phyloP scores from a whole-genome alignment of 164 flowering plant genomes.

The Cinnamomum micranthum region DNA sequence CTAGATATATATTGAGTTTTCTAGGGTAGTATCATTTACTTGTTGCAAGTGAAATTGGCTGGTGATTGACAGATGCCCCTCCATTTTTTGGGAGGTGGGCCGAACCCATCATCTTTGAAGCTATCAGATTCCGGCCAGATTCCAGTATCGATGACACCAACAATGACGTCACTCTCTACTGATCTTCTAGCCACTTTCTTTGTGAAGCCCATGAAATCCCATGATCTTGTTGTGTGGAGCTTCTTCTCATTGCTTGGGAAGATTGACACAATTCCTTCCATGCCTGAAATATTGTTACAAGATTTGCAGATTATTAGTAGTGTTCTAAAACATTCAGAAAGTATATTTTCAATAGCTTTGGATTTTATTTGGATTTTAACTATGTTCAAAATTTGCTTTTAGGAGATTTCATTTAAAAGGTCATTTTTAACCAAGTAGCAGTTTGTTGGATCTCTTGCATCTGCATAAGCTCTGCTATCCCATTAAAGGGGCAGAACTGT shows the following conservation, averaged over 20 bases:
- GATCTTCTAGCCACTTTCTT: conserved; percentile 13
- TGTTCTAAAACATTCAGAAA: too few relatives aligned
- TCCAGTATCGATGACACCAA: conserved; percentile 55
- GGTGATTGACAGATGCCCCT: conserved; percentile 30
- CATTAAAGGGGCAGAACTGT: too few relatives aligned
- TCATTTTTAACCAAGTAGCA: too few relatives aligned
- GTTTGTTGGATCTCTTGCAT: too few relatives aligned
- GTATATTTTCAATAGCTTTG: too few relatives aligned
- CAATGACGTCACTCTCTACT: conserved; percentile 32
- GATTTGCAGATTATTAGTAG: neutral
- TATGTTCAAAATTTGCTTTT: too few relatives aligned
- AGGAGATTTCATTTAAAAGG: too few relatives aligned
- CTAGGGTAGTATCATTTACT: conserved; percentile 20
- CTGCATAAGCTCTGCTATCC: too few relatives aligned
- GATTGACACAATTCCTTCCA: conserved; percentile 40
- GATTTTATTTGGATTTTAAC: too few relatives aligned
- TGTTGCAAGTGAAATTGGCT: conserved; percentile 59
- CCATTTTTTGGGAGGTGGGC: conserved; percentile 48
- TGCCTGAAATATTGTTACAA: conserved; percentile 14
- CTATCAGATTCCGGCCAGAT: conserved; percentile 55
- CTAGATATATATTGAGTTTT: too few relatives aligned
- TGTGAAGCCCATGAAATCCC: conserved; percentile 45
- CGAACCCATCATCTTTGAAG: conserved; percentile 42
- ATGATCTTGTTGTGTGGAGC: conserved; percentile 51
- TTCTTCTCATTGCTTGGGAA: conserved; percentile 29